Evolutionary conservation across 352 stramenopile species (phyloP), one percentile per base, ranked within the genome.

Genomic region (Pythium graminicola): DNA sequence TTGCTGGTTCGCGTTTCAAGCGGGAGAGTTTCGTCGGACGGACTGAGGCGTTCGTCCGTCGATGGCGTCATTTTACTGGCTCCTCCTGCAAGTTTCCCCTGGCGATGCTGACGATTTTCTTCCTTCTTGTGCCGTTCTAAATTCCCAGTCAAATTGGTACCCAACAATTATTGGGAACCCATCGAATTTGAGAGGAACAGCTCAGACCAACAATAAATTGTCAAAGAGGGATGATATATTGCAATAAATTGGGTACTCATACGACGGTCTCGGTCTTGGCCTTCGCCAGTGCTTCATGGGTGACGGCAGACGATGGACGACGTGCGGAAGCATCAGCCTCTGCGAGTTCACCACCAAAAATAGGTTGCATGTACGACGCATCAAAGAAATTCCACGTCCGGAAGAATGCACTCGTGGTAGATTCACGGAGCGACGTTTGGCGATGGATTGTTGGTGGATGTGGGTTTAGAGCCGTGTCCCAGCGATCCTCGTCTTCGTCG

Each of bases 331-430:
- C 40, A 33, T 58, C 47, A 14, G 48, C 55, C 29, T 50, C 20
- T 4, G 53, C 42, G 60, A 70, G 16, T 38, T 67, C 60, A 3
- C 82, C 80, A 31, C 82, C 82, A 47, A 93, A 93, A 26, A 88
- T 73, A 14, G 79, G 82, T 55, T 91, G 80, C 72, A 93, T 81
- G 65, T 85, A 89, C 38, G 67, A 73, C 24, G 65, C 66, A 54
- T 93, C 82, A 54, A 93, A 89, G 9, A 66, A 64, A 58, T 91
- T 75, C 82, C 82, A 93, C 35, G 68, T 76, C 17, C 76, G 81
- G 59, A 91, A 86, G 51, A 91, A 86, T 29, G 70, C 65, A 17
- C 70, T 67, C 1, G 71, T 85, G 29, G 73, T 62, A 14, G 70
- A 84, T 47, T 86, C 70, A 3, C 62, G 67, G 28, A 67, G 50